Percentiles rank a stretch among this genome's conserved stretches.
Evolutionary conservation across 768 basidiomycete species (phyloP).

Genomic region (Leucocoprinus sp.): DNA sequence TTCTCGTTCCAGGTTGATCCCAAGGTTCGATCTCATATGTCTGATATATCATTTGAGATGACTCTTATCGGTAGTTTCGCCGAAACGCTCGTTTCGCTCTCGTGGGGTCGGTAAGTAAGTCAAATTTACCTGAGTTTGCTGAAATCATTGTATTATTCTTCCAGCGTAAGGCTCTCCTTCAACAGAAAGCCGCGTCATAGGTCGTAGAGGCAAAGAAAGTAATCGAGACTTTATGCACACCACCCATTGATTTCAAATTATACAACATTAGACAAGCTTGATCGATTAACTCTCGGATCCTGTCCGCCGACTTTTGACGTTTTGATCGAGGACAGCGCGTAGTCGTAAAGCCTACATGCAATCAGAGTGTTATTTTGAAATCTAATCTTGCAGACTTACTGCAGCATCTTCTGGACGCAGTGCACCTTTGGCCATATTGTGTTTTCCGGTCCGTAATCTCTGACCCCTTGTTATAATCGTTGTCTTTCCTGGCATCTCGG

Average conservation of each 20-base stretch:
- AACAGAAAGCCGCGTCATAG: constrained; percentile 44
- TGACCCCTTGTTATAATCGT: constrained; percentile 36
- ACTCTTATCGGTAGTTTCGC: constrained; percentile 63
- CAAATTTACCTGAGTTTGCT: background rate
- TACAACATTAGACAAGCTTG: background rate
- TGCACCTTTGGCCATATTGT: constrained; percentile 87
- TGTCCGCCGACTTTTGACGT: constrained; percentile 23
- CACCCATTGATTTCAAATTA: background rate
- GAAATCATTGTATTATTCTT: background rate
- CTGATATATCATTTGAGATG: constrained; percentile 10
- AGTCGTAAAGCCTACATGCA: constrained; percentile 63
- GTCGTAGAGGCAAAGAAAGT: background rate
- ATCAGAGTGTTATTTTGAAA: no score
- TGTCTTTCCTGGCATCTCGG: constrained; percentile 31
- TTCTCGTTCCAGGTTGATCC: constrained; percentile 54
- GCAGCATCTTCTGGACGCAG: constrained; percentile 77
- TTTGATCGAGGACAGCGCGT: constrained; percentile 55
- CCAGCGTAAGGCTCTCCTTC: constrained; percentile 61
- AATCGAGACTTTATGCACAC: background rate
- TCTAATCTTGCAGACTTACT: constrained; percentile 35
- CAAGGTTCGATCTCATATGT: constrained; percentile 44
- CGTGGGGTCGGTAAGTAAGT: constrained; percentile 57
- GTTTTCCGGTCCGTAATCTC: constrained; percentile 58
- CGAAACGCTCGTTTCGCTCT: constrained; percentile 72
- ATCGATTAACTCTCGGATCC: constrained; percentile 1